Percentiles rank a stretch among this genome's conserved stretches.
phyloP scores from a whole-genome alignment of 305 asterid species.

The Euphrasia arctica region DNA sequence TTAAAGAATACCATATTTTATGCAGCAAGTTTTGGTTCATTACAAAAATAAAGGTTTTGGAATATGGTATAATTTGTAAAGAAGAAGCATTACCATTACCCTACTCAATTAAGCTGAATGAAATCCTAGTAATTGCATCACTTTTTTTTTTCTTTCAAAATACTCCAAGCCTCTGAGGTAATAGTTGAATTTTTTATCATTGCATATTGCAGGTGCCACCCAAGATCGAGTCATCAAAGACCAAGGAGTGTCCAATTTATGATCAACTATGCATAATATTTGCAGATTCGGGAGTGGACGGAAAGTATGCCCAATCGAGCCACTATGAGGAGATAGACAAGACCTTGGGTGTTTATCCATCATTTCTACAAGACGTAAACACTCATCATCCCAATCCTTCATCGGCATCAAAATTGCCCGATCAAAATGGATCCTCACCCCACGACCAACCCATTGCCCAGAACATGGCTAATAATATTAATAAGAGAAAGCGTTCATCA shows the following conservation, averaged over 20 bases:
- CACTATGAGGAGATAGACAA: constrained; percentile 71
- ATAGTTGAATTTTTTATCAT: background rate
- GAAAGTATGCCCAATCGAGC: constrained; percentile 91
- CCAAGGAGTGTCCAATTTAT: constrained; percentile 77
- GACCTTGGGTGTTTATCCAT: constrained; percentile 30
- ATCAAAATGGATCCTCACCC: constrained; percentile 40
- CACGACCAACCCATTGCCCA: constrained; percentile 30
- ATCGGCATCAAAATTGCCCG: constrained; percentile 35
- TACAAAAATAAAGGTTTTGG: too few species aligned
- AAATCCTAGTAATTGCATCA: too few species aligned
- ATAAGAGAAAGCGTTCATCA: constrained; percentile 63
- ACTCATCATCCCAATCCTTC: constrained; percentile 29
- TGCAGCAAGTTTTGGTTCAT: background rate
- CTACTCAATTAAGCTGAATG: too few species aligned
- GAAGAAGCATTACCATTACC: too few species aligned
- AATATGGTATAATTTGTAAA: too few species aligned
- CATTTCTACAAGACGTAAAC: constrained; percentile 31
- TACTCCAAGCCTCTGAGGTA: background rate
- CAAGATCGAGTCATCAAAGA: constrained; percentile 62
- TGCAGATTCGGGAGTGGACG: constrained; percentile 81
- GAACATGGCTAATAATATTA: constrained; percentile 43
- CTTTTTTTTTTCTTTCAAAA: background rate
- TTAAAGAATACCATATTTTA: background rate
- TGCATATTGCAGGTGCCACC: constrained; percentile 51
- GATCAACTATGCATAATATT: constrained; percentile 75